Percentiles rank a stretch among this genome's conserved stretches.
Conservation (phyloP, 805 yeast species). For the Zygotorulaspora florentina region DNA sequence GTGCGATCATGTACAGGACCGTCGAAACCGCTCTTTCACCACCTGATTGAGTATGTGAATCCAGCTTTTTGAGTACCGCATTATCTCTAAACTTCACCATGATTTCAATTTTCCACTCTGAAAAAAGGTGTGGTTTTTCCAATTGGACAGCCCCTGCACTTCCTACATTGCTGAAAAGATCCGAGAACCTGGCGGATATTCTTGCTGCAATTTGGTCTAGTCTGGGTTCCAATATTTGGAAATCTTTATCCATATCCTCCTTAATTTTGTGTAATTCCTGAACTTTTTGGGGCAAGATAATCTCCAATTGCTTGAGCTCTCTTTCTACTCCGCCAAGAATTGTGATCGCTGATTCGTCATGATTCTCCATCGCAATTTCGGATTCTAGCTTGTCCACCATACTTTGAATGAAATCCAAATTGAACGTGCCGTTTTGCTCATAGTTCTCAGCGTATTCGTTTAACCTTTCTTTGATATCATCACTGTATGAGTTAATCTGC, state of each 20-base stretch:
- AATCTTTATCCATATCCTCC: constrained; percentile 38
- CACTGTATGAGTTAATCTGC: constrained; percentile 36
- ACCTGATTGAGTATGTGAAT: constrained; percentile 91
- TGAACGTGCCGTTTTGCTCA: constrained; percentile 36
- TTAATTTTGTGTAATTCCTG: constrained; percentile 29
- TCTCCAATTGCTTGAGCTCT: constrained; percentile 22
- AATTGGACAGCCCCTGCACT: constrained; percentile 79
- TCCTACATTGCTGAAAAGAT: constrained; percentile 68
- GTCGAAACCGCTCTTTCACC: constrained; percentile 98
- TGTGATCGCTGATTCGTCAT: constrained; percentile 38
- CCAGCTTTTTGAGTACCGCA: constrained; percentile 64
- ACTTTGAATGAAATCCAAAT: constrained; percentile 37
- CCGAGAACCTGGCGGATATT: constrained; percentile 63
- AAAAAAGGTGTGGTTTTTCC: constrained; percentile 44
- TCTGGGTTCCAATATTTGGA: constrained; percentile 56
- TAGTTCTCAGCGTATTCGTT: constrained; percentile 40
- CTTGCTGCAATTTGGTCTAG: constrained; percentile 47
- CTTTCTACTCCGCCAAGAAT: constrained; percentile 31
- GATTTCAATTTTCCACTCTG: constrained; percentile 81
- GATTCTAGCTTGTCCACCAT: constrained; percentile 45
- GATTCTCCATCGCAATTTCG: constrained; percentile 38
- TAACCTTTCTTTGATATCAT: constrained; percentile 39
- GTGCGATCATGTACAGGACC: constrained; percentile 80
- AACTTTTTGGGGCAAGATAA: constrained; percentile 22
- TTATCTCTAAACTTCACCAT: constrained; percentile 80